Evolutionary conservation across 768 basidiomycete species (phyloP), one percentile per base, ranked within the genome.

Genomic region (Lactarius deliciosus): DNA sequence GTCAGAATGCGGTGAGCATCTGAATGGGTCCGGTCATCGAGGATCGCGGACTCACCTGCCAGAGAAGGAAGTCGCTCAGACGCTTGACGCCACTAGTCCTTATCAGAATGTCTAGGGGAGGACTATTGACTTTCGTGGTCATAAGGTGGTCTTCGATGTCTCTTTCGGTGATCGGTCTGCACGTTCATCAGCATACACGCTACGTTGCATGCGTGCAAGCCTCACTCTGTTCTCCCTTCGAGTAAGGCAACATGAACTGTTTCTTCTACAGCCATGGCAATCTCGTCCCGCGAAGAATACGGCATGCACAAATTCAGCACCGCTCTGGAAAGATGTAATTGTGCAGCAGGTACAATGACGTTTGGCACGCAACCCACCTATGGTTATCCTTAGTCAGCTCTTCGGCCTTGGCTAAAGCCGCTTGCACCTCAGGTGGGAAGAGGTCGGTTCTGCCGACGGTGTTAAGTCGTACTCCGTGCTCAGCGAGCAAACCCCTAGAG

Each of bases 241-340:
- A 77, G 72, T n/a, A 81, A 72, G 34, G 79, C 77, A n/a, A 79
- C 74, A 9, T 77, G 76, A 47, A 86, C 79, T 43, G 79, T 79
- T 1, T 79, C 76, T 67, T 86, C 79, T 3, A 98, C 84, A 0
- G 96, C 92, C 0, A 86, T 85, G 2, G 91, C 84, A 15, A 98
- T 95, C 76, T 99, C 97, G 73, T 99, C 92, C 34, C 90, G 84
- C 2, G 95, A 90, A 5, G 94, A 83, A 73, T 98, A 99, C 0
- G 96, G 89, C 82, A 95, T 93, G 77, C 92, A 94, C 5, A 98
- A 79, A 73, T 98, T 98, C 41, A 98, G 81, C 32, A 96, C 89
- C 1, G 91, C 87, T 38, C 96, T 98, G 63, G 15, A 28, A 57
- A 43, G 6, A 62, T 50, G 47, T 53, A 47, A 50, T 47, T 32